These are phyloP conservation scores for Erucastrum elatum DNA, from an alignment of 345 rosid species.

Conservation along the genomic window DNA sequence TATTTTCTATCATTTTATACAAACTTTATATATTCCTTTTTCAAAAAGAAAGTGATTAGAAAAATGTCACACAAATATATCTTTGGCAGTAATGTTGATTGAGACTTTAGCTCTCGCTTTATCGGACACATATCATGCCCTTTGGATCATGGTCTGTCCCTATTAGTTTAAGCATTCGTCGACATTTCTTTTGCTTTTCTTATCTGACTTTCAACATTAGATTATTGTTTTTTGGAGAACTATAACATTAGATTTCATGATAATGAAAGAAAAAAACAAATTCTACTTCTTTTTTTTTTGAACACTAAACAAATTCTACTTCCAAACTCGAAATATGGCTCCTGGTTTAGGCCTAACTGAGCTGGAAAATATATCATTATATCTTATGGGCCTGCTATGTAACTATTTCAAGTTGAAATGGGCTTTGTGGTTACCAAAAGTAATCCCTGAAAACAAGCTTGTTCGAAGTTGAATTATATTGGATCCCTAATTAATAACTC, in stretches of 20 bases:
- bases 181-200: slow-evolving; percentile 22
- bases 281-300: background rate
- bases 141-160: slow-evolving; percentile 62
- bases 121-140: slow-evolving; percentile 61
- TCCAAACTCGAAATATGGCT: background rate
- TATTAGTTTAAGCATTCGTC: slow-evolving; percentile 26
- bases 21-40: background rate
- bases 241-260: slow-evolving; percentile 6
- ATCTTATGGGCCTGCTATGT: background rate
- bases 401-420: background rate
- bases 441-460: background rate
- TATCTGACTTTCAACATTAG: slow-evolving; percentile 17
- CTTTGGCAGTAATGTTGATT: slow-evolving; percentile 44
- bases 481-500: background rate
- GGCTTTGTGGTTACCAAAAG: background rate
- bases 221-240: background rate
- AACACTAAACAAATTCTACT: slow-evolving; percentile 12
- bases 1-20: slow-evolving; percentile 28
- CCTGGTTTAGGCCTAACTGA: background rate
- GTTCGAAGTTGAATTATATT: background rate
- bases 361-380: background rate
- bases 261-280: slow-evolving; percentile 13
- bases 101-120: slow-evolving; percentile 57
- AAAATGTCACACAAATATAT: slow-evolving; percentile 11
- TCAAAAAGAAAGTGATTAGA: slow-evolving; percentile 8